Conservation (phyloP, 2,329 filamentous ascomycete species). For the Taxawa tesnikishii region DNA sequence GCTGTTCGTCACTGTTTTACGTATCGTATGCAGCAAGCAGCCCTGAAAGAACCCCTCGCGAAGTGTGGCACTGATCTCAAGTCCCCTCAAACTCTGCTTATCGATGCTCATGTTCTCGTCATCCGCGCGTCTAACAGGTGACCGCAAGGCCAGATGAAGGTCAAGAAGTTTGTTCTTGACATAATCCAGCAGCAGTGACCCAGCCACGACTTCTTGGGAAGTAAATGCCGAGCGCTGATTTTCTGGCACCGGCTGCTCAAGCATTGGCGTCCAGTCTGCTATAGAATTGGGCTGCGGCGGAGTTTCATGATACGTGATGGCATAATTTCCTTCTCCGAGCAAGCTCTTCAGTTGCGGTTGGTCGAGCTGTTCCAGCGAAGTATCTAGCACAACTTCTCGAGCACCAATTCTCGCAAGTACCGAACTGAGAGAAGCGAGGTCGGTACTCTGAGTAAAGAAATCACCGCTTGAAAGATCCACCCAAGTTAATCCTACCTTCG, state of each 20-base stretch:
- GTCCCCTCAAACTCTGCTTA: constrained; percentile 74
- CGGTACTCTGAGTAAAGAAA: constrained; percentile 74
- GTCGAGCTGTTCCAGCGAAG: constrained; percentile 34
- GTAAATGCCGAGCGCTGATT: constrained; percentile 48
- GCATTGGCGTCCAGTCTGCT: constrained; percentile 59
- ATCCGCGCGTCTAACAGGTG: constrained; percentile 61
- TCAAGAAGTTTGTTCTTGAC: constrained; percentile 68
- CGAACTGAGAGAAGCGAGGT: constrained; percentile 60
- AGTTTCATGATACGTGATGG: constrained; percentile 58
- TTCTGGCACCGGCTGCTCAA: constrained; percentile 58
- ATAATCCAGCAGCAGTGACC: constrained; percentile 72
- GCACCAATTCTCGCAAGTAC: constrained; percentile 73
- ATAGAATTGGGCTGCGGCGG: constrained; percentile 27
- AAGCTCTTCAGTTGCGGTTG: constrained; percentile 13
- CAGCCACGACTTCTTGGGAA: constrained; percentile 58
- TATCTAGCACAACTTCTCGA: constrained; percentile 69
- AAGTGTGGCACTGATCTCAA: constrained; percentile 82
- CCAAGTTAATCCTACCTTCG: constrained; percentile 71
- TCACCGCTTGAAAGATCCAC: constrained; percentile 89
- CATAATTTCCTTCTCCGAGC: constrained; percentile 38
- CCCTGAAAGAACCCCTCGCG: constrained; percentile 68
- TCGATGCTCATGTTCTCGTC: constrained; percentile 82
- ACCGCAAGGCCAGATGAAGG: constrained; percentile 67
- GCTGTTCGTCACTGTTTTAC: constrained; percentile 82
- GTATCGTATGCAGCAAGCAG: constrained; percentile 79